A percentile compares a stretch with the other conserved stretches of the same genome.
Conservation (phyloP, 805 yeast genomes). For the Wickerhamomyces queroliae region DNA sequence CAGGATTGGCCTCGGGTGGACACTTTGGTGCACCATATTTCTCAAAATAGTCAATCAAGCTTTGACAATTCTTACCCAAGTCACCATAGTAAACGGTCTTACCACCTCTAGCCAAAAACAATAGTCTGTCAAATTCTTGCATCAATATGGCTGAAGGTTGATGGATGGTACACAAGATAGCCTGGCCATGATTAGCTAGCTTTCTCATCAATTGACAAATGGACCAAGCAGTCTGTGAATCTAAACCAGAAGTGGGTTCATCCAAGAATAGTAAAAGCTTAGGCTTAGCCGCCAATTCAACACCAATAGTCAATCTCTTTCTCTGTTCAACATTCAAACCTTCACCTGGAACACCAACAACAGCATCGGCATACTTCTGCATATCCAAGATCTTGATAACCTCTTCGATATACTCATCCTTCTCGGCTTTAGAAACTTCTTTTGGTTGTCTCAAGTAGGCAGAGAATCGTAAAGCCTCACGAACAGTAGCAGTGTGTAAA, state of each 20-base stretch:
- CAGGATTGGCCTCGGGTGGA: slow-evolving; percentile 65
- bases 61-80: slow-evolving; percentile 47
- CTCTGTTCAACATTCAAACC: slow-evolving; percentile 55
- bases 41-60: slow-evolving; percentile 58
- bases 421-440: slow-evolving; percentile 41
- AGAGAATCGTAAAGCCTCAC: slow-evolving; percentile 59
- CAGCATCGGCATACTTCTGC: slow-evolving; percentile 58
- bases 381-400: slow-evolving; percentile 54
- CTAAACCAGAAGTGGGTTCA: slow-evolving; percentile 61
- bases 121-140: slow-evolving; percentile 71
- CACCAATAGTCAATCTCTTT: slow-evolving; percentile 53
- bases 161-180: slow-evolving; percentile 65
- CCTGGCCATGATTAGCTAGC: slow-evolving; percentile 49
- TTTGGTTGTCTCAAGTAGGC: slow-evolving; percentile 60
- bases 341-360: slow-evolving; percentile 64
- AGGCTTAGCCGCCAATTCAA: slow-evolving; percentile 56
- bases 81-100: slow-evolving; percentile 67
- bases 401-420: slow-evolving; percentile 55
- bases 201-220: slow-evolving; percentile 49
- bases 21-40: slow-evolving; percentile 54
- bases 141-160: slow-evolving; percentile 79
- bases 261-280: slow-evolving; percentile 48
- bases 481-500: slow-evolving; percentile 54
- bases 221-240: slow-evolving; percentile 59
- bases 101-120: slow-evolving; percentile 66